Conservation (phyloP, 805 yeast species). For the Wickerhamiella allomyrinae region DNA sequence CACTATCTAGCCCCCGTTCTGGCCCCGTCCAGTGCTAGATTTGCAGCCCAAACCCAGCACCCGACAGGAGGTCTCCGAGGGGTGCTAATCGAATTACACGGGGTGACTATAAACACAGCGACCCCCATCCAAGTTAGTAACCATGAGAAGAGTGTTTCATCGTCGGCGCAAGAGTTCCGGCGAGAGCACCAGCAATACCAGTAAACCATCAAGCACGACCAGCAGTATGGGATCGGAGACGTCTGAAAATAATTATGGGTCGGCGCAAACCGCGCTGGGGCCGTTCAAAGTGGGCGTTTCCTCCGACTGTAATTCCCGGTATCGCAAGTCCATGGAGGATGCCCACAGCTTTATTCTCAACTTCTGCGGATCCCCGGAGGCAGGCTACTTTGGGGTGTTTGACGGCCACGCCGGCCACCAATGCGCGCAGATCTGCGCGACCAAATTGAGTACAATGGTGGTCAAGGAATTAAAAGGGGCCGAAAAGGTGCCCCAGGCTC, state of each 20-base stretch:
- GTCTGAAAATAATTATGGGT: neutral
- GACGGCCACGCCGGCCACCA: conserved; percentile 96
- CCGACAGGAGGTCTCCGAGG: too few relatives aligned
- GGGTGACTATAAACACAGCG: neutral
- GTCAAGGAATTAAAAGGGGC: conserved; percentile 15
- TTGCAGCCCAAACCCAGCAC: too few relatives aligned
- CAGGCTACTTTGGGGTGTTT: conserved; percentile 91
- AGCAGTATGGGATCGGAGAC: neutral
- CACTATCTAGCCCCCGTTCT: too few relatives aligned
- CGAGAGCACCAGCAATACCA: neutral
- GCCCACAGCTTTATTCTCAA: conserved; percentile 87
- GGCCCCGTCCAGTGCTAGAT: too few relatives aligned
- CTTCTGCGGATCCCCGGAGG: conserved; percentile 65
- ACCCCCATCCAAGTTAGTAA: neutral
- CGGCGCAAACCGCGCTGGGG: conserved; percentile 2
- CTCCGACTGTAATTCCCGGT: conserved; percentile 72
- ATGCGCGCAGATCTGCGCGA: conserved; percentile 91
- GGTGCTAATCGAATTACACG: too few relatives aligned
- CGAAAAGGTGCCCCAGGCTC: conserved; percentile 38
- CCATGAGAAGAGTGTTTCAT: conserved; percentile 1
- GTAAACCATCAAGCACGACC: neutral
- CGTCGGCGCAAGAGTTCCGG: neutral
- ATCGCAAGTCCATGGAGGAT: conserved; percentile 87
- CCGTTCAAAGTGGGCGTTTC: conserved; percentile 77
- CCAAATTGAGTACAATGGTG: conserved; percentile 56